Evolutionary conservation across 2,329 filamentous ascomycete genomes (phyloP).

Genomic region (Atkinsonella hypoxylon): DNA sequence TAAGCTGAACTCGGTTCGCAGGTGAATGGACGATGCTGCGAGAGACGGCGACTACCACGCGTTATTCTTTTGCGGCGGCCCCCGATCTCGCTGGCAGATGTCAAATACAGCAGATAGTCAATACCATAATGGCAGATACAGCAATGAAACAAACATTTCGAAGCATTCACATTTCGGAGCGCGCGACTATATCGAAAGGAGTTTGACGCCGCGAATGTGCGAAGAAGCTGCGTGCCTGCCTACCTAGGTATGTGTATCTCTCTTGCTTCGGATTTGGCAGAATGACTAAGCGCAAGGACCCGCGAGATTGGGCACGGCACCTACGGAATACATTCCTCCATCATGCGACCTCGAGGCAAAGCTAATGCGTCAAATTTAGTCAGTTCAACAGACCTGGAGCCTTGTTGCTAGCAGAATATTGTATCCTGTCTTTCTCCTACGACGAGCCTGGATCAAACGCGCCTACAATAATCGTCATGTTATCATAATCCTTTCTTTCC

Average conservation of each 20-base stretch:
- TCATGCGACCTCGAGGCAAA: not conserved
- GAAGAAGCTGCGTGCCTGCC: too few relatives aligned
- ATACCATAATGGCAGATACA: not conserved
- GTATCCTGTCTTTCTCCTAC: not conserved
- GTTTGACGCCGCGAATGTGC: not conserved
- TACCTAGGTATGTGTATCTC: too few relatives aligned
- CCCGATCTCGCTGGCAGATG: not conserved
- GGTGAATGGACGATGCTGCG: too few relatives aligned
- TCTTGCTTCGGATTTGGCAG: not conserved
- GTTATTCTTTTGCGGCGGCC: not conserved
- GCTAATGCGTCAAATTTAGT: not conserved
- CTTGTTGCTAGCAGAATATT: not conserved
- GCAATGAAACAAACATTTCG: not conserved
- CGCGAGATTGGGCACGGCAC: not conserved
- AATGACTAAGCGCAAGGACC: constrained; percentile 3
- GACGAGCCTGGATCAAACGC: not conserved
- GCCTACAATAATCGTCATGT: not conserved
- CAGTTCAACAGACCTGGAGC: not conserved
- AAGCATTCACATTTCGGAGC: not conserved
- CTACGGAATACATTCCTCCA: too few relatives aligned
- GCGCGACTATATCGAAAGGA: not conserved
- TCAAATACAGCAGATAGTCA: too few relatives aligned
- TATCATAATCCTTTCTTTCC: not conserved
- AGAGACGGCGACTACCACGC: constrained; percentile 4
- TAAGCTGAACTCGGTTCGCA: too few relatives aligned